Evolutionary conservation across 2,329 filamentous ascomycete genomes (phyloP), one percentile per base, ranked within the genome.

Genomic region (Penicillium sp.): DNA sequence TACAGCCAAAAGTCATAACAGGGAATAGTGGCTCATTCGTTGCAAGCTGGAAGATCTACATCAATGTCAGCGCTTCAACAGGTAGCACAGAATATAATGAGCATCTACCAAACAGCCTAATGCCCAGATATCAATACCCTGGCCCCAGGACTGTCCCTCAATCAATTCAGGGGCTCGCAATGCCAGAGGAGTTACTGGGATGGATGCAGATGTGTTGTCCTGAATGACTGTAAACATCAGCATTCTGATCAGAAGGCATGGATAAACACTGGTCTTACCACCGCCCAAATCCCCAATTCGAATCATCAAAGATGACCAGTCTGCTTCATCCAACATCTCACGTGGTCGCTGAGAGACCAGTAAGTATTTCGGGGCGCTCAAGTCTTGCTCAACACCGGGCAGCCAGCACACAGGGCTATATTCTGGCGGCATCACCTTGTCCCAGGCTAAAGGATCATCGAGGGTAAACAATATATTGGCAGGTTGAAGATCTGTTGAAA

Each of bases 401-500:
- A 38, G 32, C 43, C 22, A 43, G 13, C 31, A 12, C 8, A 41
- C 22, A 33, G 33, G 30, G 23, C 30, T 41, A 28, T 36, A 31
- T 31, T 41, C 28, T 11, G 33, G 37, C 30, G 36, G 31, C 7
- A 10, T 31, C 8, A 36, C 3, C 8, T 26, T 30, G n/a, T 30
- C 28, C 12, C 12, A 39, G 14, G 32, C 32, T n/a, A 30, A 12
- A 8, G 32, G 29, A 12, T 17, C 11, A 13, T 42, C 30, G 9
- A 37, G 9, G 26, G 42, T 34, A 11, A 45, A 45, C 20, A 46
- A 15, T 29, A 43, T 43, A 25, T 41, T 46, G 14, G 39, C 43
- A 17, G 34, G 43, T 33, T 46, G 30, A 6, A 46, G 23, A 11
- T 45, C 42, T 45, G 32, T 30, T 23, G 4, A 28, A 2, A 30